phyloP scores from a whole-genome alignment of 768 basidiomycete species.

The Gloeophyllum trabeum region DNA sequence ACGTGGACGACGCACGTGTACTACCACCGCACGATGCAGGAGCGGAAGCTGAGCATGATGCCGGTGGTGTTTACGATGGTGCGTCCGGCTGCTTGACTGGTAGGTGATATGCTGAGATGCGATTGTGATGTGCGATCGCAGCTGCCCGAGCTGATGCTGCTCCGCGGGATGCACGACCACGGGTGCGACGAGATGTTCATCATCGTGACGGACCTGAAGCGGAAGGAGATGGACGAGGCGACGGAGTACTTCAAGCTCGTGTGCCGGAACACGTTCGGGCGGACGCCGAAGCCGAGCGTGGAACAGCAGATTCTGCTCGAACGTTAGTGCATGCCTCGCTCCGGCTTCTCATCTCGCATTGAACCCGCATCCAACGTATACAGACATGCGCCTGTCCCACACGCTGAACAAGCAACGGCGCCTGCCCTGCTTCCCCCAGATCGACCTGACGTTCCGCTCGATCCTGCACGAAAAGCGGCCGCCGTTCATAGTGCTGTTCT shows the following conservation, averaged over 20 bases:
- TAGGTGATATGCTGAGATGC: too few species aligned
- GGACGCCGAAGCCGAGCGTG: constrained; percentile 52
- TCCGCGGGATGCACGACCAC: constrained; percentile 72
- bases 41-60: constrained; percentile 65
- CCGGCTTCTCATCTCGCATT: background rate
- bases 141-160: constrained; percentile 72
- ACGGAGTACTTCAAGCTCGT: constrained; percentile 73
- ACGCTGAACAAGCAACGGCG: constrained; percentile 56
- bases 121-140: constrained; percentile 20
- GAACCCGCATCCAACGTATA: constrained; percentile 1
- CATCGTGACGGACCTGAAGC: constrained; percentile 70
- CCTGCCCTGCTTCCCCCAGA: constrained; percentile 75
- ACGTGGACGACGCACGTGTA: constrained; percentile 78
- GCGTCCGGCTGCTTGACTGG: constrained; percentile 9
- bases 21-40: constrained; percentile 67
- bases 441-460: constrained; percentile 67
- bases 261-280: constrained; percentile 52
- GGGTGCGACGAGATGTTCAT: constrained; percentile 73
- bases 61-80: constrained; percentile 79
- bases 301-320: constrained; percentile 59
- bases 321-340: constrained; percentile 42
- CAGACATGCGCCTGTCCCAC: constrained; percentile 60
- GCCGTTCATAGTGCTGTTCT: constrained; percentile 69
- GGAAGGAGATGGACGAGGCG: constrained; percentile 72
- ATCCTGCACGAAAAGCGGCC: constrained; percentile 69